Percentiles rank a stretch among this genome's conserved stretches.
These are phyloP conservation scores for Penicillium alfredii DNA, from an alignment of 495 filamentous ascomycete genomes.

Conservation along the genomic window DNA sequence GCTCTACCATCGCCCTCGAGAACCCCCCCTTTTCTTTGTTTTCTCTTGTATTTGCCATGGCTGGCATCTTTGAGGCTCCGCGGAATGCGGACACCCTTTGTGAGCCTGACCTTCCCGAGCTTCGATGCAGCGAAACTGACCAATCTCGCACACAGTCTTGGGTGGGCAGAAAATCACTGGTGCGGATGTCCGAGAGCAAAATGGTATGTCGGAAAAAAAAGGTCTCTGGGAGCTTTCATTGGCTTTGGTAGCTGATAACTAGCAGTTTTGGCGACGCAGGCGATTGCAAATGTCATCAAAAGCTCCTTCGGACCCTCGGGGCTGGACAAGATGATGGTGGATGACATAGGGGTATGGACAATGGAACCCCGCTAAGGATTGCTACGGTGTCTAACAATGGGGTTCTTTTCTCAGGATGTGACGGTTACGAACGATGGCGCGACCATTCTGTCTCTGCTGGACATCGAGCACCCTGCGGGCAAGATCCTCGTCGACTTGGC, in stretches of 20 bases:
- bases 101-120: constrained; percentile 30
- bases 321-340: constrained; percentile 99
- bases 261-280: constrained; percentile 86
- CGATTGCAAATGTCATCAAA: constrained; percentile 97
- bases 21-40: constrained; percentile 18
- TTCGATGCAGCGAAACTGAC: constrained; percentile 18
- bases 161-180: constrained; percentile 93
- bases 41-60: constrained; percentile 62
- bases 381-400: constrained; percentile 23
- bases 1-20: constrained; percentile 30
- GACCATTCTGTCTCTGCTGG: constrained; percentile 89
- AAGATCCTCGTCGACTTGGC: constrained; percentile 98
- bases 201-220: constrained; percentile 52
- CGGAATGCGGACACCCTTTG: constrained; percentile 82
- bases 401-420: constrained; percentile 79
- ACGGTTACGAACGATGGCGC: constrained; percentile 99
- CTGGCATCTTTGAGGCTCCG: constrained; percentile 82
- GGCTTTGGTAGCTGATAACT: constrained; percentile 7
- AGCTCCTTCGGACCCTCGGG: constrained; percentile 97
- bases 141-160: constrained; percentile 56
- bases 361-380: constrained; percentile 26
- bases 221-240: background rate
- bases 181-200: constrained; percentile 91
- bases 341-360: constrained; percentile 83
- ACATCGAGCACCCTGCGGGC: constrained; percentile 95